A percentile compares a stretch with the other conserved stretches of the same genome.
These are phyloP conservation scores for Phytopythium sindhum DNA, from an alignment of 352 stramenopile genomes.

Conservation along the genomic window DNA sequence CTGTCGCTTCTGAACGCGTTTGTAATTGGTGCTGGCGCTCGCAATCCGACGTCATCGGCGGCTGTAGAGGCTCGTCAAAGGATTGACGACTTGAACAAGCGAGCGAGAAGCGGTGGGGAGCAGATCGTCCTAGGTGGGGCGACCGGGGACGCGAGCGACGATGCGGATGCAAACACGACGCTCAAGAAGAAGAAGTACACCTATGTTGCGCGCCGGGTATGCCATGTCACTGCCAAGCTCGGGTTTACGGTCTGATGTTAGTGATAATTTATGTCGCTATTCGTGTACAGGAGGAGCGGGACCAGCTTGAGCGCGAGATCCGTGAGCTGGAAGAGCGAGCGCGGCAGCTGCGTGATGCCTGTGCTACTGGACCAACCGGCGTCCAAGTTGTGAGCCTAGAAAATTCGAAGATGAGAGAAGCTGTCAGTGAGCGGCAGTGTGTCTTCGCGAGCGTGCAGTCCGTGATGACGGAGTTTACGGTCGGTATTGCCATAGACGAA, in stretches of 20 bases:
- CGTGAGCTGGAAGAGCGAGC: neutral
- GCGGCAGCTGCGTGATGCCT: neutral
- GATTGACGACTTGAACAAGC: neutral
- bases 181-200: conserved; percentile 1
- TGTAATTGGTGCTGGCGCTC: neutral
- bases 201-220: neutral
- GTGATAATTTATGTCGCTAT: neutral
- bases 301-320: conserved; percentile 6
- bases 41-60: neutral
- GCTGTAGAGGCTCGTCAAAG: neutral
- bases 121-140: neutral
- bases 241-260: neutral
- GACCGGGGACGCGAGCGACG: neutral
- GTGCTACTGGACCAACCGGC: neutral
- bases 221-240: neutral
- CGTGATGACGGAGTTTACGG: conserved; percentile 6
- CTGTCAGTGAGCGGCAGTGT: neutral
- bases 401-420: conserved; percentile 1
- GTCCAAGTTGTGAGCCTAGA: neutral
- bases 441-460: conserved; percentile 4
- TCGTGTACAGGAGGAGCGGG: conserved; percentile 5
- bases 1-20: conserved; percentile 3
- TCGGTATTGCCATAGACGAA: neutral
- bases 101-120: neutral
- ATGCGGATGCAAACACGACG: neutral